A percentile compares a stretch with the other conserved stretches of the same genome.
These are phyloP conservation scores for Ceratobasidium sp. DNA, from an alignment of 1,284 basidiomycete genomes.

Conservation along the genomic window DNA sequence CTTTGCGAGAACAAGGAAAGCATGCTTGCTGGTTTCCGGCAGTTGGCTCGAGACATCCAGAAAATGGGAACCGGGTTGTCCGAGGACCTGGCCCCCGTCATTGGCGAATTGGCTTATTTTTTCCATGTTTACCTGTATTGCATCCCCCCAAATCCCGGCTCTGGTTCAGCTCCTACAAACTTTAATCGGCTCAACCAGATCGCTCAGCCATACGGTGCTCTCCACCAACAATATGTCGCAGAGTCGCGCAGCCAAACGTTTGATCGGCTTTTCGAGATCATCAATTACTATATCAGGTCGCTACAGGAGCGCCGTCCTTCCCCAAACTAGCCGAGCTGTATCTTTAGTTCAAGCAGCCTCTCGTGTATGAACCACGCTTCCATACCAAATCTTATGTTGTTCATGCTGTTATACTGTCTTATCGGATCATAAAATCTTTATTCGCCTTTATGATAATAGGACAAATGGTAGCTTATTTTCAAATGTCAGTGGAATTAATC, in stretches of 20 bases:
- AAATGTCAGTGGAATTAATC: no score
- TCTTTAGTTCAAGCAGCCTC: no score
- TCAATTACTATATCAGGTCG: no score
- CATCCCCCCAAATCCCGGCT: neutral
- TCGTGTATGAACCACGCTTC: no score
- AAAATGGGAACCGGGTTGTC: neutral
- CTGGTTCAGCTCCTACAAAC: no score
- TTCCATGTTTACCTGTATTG: neutral
- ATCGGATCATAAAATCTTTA: no score
- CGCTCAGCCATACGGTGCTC: neutral
- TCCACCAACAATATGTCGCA: neutral
- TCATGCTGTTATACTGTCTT: no score
- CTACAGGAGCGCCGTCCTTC: no score
- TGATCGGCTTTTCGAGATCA: neutral
- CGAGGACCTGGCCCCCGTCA: neutral
- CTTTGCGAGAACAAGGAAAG: neutral
- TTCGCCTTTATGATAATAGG: no score
- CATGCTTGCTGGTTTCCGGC: neutral
- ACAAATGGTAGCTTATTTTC: no score
- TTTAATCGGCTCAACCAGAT: neutral
- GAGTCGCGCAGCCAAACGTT: neutral
- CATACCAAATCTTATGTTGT: no score
- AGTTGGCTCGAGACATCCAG: neutral
- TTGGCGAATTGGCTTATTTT: neutral
- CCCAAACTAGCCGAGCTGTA: no score